Conservation (phyloP, 805 yeast species). For the Vanderwaltozyma verrucispora region DNA sequence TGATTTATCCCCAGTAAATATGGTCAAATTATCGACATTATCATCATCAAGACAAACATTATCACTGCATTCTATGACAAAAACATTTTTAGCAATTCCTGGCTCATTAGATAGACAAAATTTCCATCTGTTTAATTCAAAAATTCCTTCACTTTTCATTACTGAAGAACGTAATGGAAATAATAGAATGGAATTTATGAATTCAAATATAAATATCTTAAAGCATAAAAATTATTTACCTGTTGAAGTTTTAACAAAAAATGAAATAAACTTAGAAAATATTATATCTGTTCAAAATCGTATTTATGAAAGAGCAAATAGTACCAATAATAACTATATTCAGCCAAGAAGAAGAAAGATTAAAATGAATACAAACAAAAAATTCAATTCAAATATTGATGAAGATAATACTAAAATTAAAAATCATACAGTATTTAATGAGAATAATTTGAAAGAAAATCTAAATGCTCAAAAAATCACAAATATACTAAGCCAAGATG, state of each 20-base stretch:
- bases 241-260: constrained; percentile 14
- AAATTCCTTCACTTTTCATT: constrained; percentile 26
- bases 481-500: too few species aligned
- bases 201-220: background rate
- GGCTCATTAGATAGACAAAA: constrained; percentile 29
- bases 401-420: too few species aligned
- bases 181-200: too few species aligned
- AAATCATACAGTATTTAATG: too few species aligned
- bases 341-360: constrained; percentile 26
- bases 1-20: constrained; percentile 53
- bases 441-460: too few species aligned
- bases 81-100: constrained; percentile 30
- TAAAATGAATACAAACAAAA: constrained; percentile 1
- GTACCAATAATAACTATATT: constrained; percentile 18
- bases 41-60: constrained; percentile 72
- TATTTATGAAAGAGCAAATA: constrained; percentile 18
- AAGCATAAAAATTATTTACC: constrained; percentile 15
- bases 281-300: constrained; percentile 26
- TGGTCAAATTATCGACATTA: constrained; percentile 56
- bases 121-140: constrained; percentile 23
- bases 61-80: constrained; percentile 48
- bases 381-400: background rate
- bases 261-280: constrained; percentile 17
- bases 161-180: too few species aligned
- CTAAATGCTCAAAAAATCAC: too few species aligned